phyloP scores from a whole-genome alignment of 306 rosid genomes.

The Fagus sylvatica region DNA sequence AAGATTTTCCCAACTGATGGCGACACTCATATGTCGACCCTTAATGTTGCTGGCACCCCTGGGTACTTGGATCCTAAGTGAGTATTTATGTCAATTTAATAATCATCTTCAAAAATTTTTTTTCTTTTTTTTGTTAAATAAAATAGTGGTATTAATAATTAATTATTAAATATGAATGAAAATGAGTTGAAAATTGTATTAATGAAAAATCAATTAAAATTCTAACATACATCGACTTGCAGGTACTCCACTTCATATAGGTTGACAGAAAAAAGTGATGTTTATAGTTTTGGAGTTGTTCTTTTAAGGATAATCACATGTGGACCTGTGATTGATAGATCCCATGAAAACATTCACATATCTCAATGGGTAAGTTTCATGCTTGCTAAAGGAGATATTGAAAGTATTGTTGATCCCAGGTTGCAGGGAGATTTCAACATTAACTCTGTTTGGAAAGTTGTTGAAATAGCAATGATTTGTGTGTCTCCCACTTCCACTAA shows the following conservation, averaged over 20 bases:
- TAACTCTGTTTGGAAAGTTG: slow-evolving; percentile 14
- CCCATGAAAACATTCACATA: background rate
- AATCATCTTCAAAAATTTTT: too few relatives aligned
- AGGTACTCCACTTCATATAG: background rate
- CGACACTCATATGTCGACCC: too few relatives aligned
- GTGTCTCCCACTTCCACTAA: background rate
- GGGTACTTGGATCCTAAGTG: too few relatives aligned
- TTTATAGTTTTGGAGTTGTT: slow-evolving; percentile 27
- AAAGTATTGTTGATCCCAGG: slow-evolving; percentile 9
- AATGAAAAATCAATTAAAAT: too few relatives aligned
- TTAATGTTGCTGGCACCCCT: too few relatives aligned
- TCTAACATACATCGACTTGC: background rate
- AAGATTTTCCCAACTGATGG: too few relatives aligned
- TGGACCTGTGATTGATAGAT: background rate
- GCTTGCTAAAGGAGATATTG: slow-evolving; percentile 15
- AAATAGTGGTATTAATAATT: too few relatives aligned
- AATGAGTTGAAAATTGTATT: too few relatives aligned
- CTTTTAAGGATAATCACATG: slow-evolving; percentile 11
- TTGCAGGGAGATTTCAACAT: background rate
- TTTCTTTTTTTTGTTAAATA: too few relatives aligned
- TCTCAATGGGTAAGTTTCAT: background rate
- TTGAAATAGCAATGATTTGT: slow-evolving; percentile 25
- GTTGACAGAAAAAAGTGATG: slow-evolving; percentile 14
- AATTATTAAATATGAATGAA: too few relatives aligned
- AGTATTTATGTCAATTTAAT: too few relatives aligned